Evolutionary conservation across 2,329 filamentous ascomycete species (phyloP), one percentile per base, ranked within the genome.

Genomic region (Phyllosticta citribraziliensis): DNA sequence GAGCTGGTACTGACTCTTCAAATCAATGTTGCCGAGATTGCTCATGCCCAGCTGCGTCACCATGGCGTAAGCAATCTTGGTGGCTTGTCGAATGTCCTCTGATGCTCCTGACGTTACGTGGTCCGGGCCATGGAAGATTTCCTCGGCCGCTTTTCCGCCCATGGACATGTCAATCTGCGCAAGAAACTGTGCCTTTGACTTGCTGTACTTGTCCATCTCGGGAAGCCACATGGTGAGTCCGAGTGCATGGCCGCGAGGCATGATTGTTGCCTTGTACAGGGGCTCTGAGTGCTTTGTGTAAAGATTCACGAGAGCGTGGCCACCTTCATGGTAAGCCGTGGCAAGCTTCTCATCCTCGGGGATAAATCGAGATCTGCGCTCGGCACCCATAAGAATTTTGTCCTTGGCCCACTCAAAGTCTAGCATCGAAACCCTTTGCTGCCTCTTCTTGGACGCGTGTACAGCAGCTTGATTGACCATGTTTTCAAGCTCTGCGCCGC

Each of bases 381-480:
- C 94, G 2, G 93, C 89, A 47, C 94, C 94, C 91, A 99, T 96
- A 73, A 96, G 88, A 59, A 99, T 89, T 77, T 94, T 94, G 78
- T 99, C 94, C 76, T 96, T 97, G 62, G 94, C 94, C 92, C 93
- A 99, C 67, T 97, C 92, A 65, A 97, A 87, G 70, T 97, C 91
- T 35, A 82, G 76, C 74, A 91, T 88, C 12, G 83, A 82, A 58
- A 99, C 89, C 54, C 87, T 82, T 63, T 80, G 80, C 50, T 88
- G 83, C 76, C 92, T 94, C 66, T 89, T 83, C 73, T 94, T 91
- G 69, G 91, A 96, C n/a, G 94, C 94, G 69, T 88, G 90, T 52
- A 99, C 88, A 22, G 94, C 94, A 33, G 94, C 94, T 72, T 97
- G 90, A 75, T 99, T 99, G 70, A 96, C 88, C 67, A 99, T 85